These are phyloP conservation scores for Fusarium praegraminearum DNA, from an alignment of 2,329 filamentous ascomycete genomes.

Conservation along the genomic window DNA sequence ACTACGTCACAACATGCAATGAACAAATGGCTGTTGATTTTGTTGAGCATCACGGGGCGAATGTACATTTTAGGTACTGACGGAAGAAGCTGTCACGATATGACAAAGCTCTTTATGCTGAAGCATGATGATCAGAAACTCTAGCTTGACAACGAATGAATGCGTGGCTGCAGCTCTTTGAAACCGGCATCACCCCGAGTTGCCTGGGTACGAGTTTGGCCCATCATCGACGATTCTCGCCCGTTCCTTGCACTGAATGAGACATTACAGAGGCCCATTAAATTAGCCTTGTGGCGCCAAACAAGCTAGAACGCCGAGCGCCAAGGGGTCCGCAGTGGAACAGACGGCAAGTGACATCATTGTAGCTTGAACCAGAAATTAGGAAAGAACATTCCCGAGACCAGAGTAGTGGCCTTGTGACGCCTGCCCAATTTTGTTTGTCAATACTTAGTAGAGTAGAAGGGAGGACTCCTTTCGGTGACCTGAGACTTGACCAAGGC, in stretches of 20 bases:
- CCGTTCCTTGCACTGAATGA: constrained; percentile 29
- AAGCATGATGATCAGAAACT: not conserved
- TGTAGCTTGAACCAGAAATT: constrained; percentile 22
- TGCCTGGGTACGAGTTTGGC: constrained; percentile 14
- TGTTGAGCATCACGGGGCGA: not conserved
- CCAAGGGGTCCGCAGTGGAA: constrained; percentile 29
- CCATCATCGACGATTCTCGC: constrained; percentile 30
- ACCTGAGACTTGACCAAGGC: not conserved
- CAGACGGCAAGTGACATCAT: constrained; percentile 40
- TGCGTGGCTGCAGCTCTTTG: constrained; percentile 13
- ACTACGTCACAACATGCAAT: not conserved
- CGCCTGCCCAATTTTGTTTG: constrained; percentile 5
- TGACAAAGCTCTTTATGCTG: not conserved
- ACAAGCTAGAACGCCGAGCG: constrained; percentile 19
- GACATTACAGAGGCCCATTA: constrained; percentile 5
- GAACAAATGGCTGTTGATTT: not conserved
- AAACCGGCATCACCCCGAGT: constrained; percentile 19
- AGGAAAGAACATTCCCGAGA: constrained; percentile 15
- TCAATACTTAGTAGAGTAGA: not conserved
- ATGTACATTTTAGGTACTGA: not conserved
- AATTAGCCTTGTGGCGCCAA: constrained; percentile 17
- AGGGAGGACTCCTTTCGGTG: not conserved
- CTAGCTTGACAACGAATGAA: constrained; percentile 16
- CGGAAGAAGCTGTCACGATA: constrained; percentile 9
- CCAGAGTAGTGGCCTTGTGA: constrained; percentile 14